These are phyloP conservation scores for Setaria italica DNA, from an alignment of 202 grass and related monocot genomes.

Conservation along the genomic window DNA sequence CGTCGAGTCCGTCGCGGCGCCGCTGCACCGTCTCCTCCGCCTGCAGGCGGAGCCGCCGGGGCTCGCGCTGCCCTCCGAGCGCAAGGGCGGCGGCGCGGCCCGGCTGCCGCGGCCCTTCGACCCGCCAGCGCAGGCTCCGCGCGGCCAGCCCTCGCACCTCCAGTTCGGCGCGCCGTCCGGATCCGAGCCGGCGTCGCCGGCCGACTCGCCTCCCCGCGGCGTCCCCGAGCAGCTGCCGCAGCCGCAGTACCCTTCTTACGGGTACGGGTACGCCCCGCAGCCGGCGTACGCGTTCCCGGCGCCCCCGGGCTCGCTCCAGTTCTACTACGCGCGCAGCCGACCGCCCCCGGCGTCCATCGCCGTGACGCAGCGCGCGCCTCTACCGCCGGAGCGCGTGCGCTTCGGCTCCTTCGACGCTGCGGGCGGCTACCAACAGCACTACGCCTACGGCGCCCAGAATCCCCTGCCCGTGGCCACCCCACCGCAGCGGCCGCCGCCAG, in stretches of 20 bases:
- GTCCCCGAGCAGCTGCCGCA: conserved; percentile 6
- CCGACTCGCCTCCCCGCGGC: conserved; percentile 38
- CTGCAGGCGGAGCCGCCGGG: conserved; percentile 13
- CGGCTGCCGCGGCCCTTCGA: neutral
- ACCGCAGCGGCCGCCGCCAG: neutral
- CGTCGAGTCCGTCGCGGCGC: conserved; percentile 58
- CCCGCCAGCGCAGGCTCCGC: neutral
- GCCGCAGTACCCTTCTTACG: conserved; percentile 24
- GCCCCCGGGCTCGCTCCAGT: conserved; percentile 50
- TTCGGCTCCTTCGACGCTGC: conserved; percentile 44
- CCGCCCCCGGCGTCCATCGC: conserved; percentile 66
- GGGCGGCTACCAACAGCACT: conserved; percentile 39
- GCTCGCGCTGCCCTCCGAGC: conserved; percentile 42
- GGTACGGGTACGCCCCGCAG: conserved; percentile 37
- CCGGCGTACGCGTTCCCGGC: conserved; percentile 39
- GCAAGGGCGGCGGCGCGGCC: conserved; percentile 28
- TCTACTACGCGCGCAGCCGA: conserved; percentile 73
- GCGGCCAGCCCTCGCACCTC: conserved; percentile 22
- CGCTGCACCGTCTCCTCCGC: conserved; percentile 63
- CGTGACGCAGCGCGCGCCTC: conserved; percentile 53
- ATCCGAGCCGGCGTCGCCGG: conserved; percentile 38
- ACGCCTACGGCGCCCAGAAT: conserved; percentile 36
- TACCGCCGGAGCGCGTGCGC: conserved; percentile 40
- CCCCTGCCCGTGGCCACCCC: neutral
- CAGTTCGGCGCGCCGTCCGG: conserved; percentile 35